Conservation (phyloP, 2,329 filamentous ascomycete genomes). For the Epichloe festucae region DNA sequence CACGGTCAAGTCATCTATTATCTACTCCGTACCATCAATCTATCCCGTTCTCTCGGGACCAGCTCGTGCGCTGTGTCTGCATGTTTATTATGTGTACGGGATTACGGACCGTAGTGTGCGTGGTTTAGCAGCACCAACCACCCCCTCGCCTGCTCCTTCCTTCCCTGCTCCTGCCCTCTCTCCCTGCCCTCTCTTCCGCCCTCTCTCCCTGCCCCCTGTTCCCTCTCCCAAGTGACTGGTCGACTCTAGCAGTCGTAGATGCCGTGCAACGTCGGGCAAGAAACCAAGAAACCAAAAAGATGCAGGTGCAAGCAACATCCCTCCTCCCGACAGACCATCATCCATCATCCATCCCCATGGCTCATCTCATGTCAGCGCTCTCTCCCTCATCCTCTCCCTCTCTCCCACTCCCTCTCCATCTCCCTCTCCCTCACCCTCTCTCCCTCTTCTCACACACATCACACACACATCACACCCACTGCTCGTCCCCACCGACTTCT, state of each 20-base stretch:
- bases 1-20: background rate
- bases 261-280: constrained; percentile 9
- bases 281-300: background rate
- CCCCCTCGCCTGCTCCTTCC: background rate
- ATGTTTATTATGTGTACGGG: background rate
- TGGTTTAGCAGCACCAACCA: background rate
- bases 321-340: background rate
- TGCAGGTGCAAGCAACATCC: constrained; percentile 2
- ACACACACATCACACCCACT: too few species aligned
- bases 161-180: background rate
- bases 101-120: background rate
- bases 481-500: too few species aligned
- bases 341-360: too few species aligned
- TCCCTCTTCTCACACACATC: too few species aligned
- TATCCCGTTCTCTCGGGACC: constrained; percentile 8
- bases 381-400: too few species aligned
- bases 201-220: background rate
- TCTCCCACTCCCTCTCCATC: too few species aligned
- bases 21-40: background rate
- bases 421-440: too few species aligned
- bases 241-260: background rate
- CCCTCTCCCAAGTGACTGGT: background rate
- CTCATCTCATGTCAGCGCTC: constrained; percentile 1
- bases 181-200: background rate
- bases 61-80: constrained; percentile 4